A percentile compares a stretch with the other conserved stretches of the same genome.
Conservation (phyloP, 2,329 filamentous ascomycete genomes). For the Tolypocladium pustulatum region DNA sequence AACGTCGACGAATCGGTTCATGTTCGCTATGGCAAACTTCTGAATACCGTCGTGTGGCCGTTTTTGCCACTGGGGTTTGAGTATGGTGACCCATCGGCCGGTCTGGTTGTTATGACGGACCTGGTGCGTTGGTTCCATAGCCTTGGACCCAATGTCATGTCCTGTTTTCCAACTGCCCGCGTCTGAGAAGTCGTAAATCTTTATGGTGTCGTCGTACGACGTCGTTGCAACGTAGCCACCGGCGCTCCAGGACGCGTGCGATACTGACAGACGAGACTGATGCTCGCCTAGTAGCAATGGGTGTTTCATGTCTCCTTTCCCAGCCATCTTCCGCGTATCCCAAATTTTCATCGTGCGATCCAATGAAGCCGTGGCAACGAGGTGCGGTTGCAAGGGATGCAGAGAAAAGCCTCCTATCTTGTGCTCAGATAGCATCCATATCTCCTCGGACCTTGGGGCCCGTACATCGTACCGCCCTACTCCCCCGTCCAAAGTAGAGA, state of each 20-base stretch:
- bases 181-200: constrained; percentile 72
- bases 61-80: constrained; percentile 80
- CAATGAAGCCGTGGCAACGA: constrained; percentile 79
- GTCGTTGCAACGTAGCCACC: constrained; percentile 82
- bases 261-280: constrained; percentile 72
- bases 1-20: constrained; percentile 94
- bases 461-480: constrained; percentile 77
- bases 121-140: constrained; percentile 58
- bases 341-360: constrained; percentile 86
- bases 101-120: constrained; percentile 93
- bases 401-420: constrained; percentile 93
- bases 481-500: constrained; percentile 73
- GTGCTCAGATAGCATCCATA: constrained; percentile 74
- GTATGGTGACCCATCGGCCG: constrained; percentile 80
- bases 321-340: constrained; percentile 74
- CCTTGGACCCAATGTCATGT: constrained; percentile 44
- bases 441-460: constrained; percentile 42
- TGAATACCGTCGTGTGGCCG: constrained; percentile 68
- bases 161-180: constrained; percentile 49
- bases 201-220: constrained; percentile 90
- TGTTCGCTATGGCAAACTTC: constrained; percentile 88
- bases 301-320: constrained; percentile 45
- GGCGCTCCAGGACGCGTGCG: constrained; percentile 81
- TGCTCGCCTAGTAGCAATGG: constrained; percentile 74
- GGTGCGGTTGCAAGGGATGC: constrained; percentile 68